Base-by-base conservation (phyloP, 495 filamentous ascomycete genomes). In the Daldinia grandis region DNA sequence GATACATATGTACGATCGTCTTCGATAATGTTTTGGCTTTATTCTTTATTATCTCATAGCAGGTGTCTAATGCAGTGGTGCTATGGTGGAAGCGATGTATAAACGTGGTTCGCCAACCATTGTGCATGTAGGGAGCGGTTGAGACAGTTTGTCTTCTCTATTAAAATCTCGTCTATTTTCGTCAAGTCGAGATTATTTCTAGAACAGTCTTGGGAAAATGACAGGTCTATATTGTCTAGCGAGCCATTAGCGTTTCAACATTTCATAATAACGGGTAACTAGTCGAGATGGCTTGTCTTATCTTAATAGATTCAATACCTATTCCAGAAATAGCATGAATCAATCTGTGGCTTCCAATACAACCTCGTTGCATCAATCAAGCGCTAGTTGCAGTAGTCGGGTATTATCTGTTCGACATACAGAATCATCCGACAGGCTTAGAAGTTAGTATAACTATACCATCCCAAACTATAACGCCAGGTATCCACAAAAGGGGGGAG, bases 371-470 rank as follows among this genome's bases (percentile, higher is more conserved):
- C 53, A 40, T 60, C 12, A 61, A 44, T 6, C 21, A 38, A 25
- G n/a, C 27, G 30, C 56, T 53, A 30, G 35, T 24, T 37, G 31
- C 25, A 51, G 40, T 7, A 38, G 25, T 71, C 68, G 68, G 68
- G 49, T 2, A 62, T 57, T 50, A 57, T 57, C 21, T 66, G 62
- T 62, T 66, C 42, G 62, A 50, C 50, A 62, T 66, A 31, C 21
- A 51, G 44, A 65, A 62, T 31, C 10, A 10, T 54, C 57, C 68
- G 30, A 24, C 21, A 10, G 21, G 33, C 37, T 24, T 31, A n/a
- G n/a, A n/a, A n/a, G n/a, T n/a, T n/a, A 5, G 10, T 31, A 33
- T 10, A 10, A 2, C 3, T 21, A 44, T 47, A 24, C 21, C 5
- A 30, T 30, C 21, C 56, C 21, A 58, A 42, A 58, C 37, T 35